These are phyloP conservation scores for Harrya chromipes DNA, from an alignment of 768 basidiomycete species.

Conservation along the genomic window DNA sequence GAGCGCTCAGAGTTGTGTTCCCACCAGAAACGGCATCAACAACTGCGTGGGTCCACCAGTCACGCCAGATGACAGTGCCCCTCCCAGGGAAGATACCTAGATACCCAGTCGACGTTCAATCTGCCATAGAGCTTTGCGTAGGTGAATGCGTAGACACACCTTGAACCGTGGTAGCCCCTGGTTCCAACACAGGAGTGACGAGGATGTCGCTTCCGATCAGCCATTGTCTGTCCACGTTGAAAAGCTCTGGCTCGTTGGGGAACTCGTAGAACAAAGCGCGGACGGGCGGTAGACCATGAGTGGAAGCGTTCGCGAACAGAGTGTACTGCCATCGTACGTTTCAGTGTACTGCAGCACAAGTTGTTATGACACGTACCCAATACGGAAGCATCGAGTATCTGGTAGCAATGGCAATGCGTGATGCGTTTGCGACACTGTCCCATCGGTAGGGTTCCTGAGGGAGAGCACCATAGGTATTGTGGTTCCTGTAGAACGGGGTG, in stretches of 20 bases:
- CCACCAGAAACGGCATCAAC: conserved; percentile 41
- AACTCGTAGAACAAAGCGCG: conserved; percentile 79
- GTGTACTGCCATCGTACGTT: conserved; percentile 51
- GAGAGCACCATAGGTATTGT: conserved; percentile 62
- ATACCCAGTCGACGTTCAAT: neutral
- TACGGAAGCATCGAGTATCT: conserved; percentile 75
- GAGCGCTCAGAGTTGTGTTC: conserved; percentile 52
- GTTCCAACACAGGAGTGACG: conserved; percentile 70
- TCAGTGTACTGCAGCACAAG: neutral
- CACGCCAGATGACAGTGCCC: conserved; percentile 51
- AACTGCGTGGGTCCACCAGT: conserved; percentile 64
- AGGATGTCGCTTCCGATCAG: conserved; percentile 67
- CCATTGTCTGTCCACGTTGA: conserved; percentile 66
- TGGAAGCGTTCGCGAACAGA: conserved; percentile 67
- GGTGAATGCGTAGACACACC: conserved; percentile 36
- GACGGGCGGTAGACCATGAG: conserved; percentile 63
- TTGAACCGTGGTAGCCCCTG: conserved; percentile 64
- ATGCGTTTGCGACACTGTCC: conserved; percentile 76
- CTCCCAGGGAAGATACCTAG: conserved; percentile 62
- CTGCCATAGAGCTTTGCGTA: neutral
- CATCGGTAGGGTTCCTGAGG: conserved; percentile 81
- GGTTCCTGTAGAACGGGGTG: conserved; percentile 80
- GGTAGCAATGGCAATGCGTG: conserved; percentile 64
- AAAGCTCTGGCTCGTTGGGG: conserved; percentile 63
- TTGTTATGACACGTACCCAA: conserved; percentile 51